Conservation (phyloP, 2,329 filamentous ascomycete species). For the Domatiomyces globalis region DNA sequence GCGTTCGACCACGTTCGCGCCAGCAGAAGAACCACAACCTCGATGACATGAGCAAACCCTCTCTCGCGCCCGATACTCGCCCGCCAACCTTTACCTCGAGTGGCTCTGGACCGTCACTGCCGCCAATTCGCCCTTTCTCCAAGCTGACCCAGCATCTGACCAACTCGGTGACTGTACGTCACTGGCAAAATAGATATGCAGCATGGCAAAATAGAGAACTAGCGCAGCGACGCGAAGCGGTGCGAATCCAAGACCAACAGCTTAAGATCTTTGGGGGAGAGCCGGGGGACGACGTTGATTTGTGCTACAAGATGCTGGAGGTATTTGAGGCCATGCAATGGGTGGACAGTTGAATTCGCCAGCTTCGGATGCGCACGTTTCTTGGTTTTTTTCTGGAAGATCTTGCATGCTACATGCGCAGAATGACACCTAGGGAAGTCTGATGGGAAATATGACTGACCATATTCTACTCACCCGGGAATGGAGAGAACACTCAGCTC, state of each 20-base stretch:
- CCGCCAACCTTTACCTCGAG: neutral
- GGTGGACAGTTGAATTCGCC: constrained; percentile 21
- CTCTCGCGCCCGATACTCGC: neutral
- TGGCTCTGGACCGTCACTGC: neutral
- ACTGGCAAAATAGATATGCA: constrained; percentile 30
- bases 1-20: constrained; percentile 29
- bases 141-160: constrained; percentile 15
- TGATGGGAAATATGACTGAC: no score
- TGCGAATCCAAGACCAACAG: constrained; percentile 27
- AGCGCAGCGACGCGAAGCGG: constrained; percentile 20
- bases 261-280: constrained; percentile 24
- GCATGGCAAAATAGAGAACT: constrained; percentile 28
- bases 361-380: neutral
- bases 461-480: no score
- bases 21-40: constrained; percentile 16
- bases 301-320: constrained; percentile 37
- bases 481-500: no score
- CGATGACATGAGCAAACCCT: neutral
- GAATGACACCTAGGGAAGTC: no score
- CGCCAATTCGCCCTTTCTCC: neutral
- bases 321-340: constrained; percentile 37
- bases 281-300: constrained; percentile 17
- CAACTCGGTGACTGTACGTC: constrained; percentile 20
- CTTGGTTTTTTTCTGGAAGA: neutral
- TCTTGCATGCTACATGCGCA: no score